Evolutionary conservation across 208 protist species (phyloP), one percentile per base, ranked within the genome.

Genomic region (Jaenimonas drosophilae): DNA sequence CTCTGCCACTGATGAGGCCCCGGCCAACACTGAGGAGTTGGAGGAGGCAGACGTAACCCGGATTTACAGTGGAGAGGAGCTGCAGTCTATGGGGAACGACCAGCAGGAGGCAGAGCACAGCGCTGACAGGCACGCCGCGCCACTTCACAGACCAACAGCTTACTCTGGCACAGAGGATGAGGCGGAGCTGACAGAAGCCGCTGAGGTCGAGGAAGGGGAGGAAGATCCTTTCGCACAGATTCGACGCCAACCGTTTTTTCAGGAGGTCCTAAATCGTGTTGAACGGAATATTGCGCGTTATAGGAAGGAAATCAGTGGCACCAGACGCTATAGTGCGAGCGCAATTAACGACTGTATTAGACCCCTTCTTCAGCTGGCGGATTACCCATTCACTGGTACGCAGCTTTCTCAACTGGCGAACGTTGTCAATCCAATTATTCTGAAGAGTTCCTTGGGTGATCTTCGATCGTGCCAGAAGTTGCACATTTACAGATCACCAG

Each of bases 361-460:
- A 1, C 85, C 85, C 29, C 52, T 94, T 33, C 59, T 94, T 38
- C 85, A 94, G 64, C 64, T 94, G 26, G 70, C 79, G 12, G 85
- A 94, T 53, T 90, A 82, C 43, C 77, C 85, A 1, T 82, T 94
- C 52, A 94, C 80, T 4, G 41, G 72, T 14, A 17, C 44, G 12
- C 49, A 86, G 49, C 63, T 94, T n/a, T 46, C 57, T 4, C 59
- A 78, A 43, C 61, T 90, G 36, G 70, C 70, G 16, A 55, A 64
- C 42, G 70, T 66, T 49, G 61, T 94, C 41, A 87, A 75, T 39
- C 65, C 75, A 3, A 53, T 54, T 1, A 40, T 81, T 28, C 49
- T 94, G 41, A 74, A 64, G 54, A 66, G 66, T 50, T 81, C 85
- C 0, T 62, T 94, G 30, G 43, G 59, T 16, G 73, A 86, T 48